Conservation (phyloP, 2,329 filamentous ascomycete genomes). For the Apiospora phragmitis region DNA sequence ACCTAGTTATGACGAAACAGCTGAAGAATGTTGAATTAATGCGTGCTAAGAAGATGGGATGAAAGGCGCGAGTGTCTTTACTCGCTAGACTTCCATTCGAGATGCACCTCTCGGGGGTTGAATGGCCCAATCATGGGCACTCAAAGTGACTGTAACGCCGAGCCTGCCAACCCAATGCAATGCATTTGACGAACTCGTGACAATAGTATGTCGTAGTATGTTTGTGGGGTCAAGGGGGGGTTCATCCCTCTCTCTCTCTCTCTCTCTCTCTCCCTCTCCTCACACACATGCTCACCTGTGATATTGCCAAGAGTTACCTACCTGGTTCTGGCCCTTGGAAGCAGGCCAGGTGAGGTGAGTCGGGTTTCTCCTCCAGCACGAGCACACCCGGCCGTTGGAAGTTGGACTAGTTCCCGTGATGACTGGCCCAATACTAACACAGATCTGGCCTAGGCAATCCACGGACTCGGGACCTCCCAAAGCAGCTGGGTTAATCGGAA, state of each 20-base stretch:
- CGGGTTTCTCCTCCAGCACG: neutral
- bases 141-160: neutral
- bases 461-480: neutral
- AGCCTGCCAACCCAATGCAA: neutral
- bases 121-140: neutral
- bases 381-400: neutral
- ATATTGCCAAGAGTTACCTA: neutral
- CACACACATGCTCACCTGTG: neutral
- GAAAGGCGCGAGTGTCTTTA: neutral
- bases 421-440: neutral
- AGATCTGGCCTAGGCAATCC: neutral
- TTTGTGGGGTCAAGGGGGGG: neutral
- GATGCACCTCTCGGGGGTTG: neutral
- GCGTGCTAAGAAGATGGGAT: neutral
- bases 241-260: neutral
- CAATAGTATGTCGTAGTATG: conserved; percentile 3
- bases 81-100: neutral
- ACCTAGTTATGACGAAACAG: conserved; percentile 1
- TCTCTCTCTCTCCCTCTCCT: neutral
- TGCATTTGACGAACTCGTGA: neutral
- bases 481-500: neutral
- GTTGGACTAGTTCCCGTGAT: conserved; percentile 4
- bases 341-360: neutral
- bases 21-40: neutral
- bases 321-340: neutral